phyloP scores from a whole-genome alignment of 306 rosid species.

The Glycine tomentella region DNA sequence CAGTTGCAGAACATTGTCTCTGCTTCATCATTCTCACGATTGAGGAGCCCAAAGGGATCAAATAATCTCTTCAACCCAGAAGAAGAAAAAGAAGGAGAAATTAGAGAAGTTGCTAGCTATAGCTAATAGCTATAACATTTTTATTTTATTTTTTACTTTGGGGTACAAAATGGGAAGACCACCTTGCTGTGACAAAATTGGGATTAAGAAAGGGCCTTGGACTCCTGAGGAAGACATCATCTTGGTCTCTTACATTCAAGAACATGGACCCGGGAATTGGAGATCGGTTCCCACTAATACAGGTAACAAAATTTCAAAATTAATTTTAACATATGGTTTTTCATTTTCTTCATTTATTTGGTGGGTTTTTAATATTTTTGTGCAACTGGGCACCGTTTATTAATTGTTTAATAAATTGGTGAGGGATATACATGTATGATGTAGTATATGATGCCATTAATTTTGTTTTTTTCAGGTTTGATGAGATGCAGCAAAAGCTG shows the following conservation, averaged over 20 bases:
- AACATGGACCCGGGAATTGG: constrained; percentile 96
- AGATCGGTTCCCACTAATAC: constrained; percentile 84
- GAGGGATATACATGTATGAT: too few species aligned
- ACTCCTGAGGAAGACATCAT: constrained; percentile 95
- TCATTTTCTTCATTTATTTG: not conserved
- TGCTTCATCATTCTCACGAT: too few species aligned
- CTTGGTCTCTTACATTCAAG: constrained; percentile 89
- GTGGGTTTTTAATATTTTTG: not conserved
- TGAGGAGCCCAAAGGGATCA: too few species aligned
- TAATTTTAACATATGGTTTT: not conserved
- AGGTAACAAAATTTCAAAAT: constrained; percentile 50
- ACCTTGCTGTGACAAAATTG: constrained; percentile 83
- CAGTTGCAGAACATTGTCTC: constrained; percentile 52
- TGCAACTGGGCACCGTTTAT: too few species aligned
- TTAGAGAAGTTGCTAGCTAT: not conserved
- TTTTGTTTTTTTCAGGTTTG: constrained; percentile 57
- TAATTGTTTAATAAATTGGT: too few species aligned
- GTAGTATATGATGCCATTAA: too few species aligned
- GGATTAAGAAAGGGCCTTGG: constrained; percentile 94
- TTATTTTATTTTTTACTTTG: too few species aligned
- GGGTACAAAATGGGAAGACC: constrained; percentile 70
- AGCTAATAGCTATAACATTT: too few species aligned
- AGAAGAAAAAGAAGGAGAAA: too few species aligned
- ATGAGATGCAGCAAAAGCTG: constrained; percentile 95
- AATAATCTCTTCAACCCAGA: too few species aligned